Evolutionary conservation across 1,284 basidiomycete species (phyloP).

Genomic region (Marasmius fiardii): DNA sequence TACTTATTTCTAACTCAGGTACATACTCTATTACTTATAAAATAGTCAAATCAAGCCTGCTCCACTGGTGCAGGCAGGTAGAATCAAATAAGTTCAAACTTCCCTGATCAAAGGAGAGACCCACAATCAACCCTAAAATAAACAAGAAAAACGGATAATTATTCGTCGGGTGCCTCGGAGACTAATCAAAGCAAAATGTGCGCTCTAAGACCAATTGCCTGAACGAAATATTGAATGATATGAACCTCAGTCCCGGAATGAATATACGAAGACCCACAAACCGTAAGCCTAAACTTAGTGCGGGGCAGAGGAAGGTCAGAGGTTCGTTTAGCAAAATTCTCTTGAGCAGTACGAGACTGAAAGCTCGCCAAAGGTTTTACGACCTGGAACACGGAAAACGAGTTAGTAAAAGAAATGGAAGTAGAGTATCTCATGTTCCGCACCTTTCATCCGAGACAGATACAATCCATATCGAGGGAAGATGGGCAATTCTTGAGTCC

Average conservation of each 20-base stretch:
- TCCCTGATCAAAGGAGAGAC: slow-evolving; percentile 17
- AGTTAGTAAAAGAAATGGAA: neutral
- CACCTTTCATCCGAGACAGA: slow-evolving; percentile 91
- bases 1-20: too few relatives aligned
- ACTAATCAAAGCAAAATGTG: slow-evolving; percentile 33
- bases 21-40: too few relatives aligned
- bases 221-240: neutral
- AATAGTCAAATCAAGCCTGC: too few relatives aligned
- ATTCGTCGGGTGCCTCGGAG: neutral
- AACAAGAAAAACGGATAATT: slow-evolving; percentile 1
- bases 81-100: neutral
- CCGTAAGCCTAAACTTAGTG: slow-evolving; percentile 24
- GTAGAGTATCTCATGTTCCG: slow-evolving; percentile 13
- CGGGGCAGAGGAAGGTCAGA: neutral
- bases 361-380: slow-evolving; percentile 41
- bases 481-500: neutral
- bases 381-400: slow-evolving; percentile 28
- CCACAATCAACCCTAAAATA: slow-evolving; percentile 62
- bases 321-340: too few relatives aligned
- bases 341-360: slow-evolving; percentile 23
- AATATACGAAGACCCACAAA: slow-evolving; percentile 24
- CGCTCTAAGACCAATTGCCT: slow-evolving; percentile 77
- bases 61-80: too few relatives aligned
- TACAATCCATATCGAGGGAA: slow-evolving; percentile 80
- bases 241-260: neutral